Conservation (phyloP, 1,284 basidiomycete genomes). For the Porodaedalea pini region DNA sequence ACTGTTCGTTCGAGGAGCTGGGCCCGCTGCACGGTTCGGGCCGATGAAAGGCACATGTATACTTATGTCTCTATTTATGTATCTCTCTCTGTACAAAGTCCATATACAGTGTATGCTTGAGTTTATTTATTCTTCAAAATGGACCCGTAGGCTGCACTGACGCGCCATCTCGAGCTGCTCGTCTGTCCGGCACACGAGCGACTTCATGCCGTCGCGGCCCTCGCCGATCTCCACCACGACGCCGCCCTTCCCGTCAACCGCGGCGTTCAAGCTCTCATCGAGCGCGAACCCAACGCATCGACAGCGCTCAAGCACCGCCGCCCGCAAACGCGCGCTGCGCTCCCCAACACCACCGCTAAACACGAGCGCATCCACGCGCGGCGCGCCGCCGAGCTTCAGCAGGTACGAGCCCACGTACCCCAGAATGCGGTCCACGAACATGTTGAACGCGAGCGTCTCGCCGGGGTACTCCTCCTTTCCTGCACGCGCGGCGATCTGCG, state of each 20-base stretch:
- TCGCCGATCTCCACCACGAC: slow-evolving; percentile 46
- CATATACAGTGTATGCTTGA: no score
- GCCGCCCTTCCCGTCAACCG: slow-evolving; percentile 31
- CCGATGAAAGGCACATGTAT: no score
- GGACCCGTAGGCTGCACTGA: slow-evolving; percentile 39
- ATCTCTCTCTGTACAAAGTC: no score
- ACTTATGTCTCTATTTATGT: no score
- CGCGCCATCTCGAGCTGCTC: slow-evolving; percentile 69
- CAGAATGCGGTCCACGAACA: slow-evolving; percentile 74
- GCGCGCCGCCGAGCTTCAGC: slow-evolving; percentile 56
- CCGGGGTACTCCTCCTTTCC: slow-evolving; percentile 21
- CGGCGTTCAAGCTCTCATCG: slow-evolving; percentile 39
- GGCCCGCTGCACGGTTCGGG: no score
- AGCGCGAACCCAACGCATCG: slow-evolving; percentile 58
- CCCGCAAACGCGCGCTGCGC: slow-evolving; percentile 56
- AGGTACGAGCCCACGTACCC: slow-evolving; percentile 73
- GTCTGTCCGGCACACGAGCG: slow-evolving; percentile 63
- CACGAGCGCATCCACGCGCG: slow-evolving; percentile 69
- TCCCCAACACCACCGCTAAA: slow-evolving; percentile 89
- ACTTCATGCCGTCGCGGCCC: slow-evolving; percentile 31
- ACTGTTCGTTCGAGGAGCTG: no score
- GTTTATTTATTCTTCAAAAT: slow-evolving; percentile 6
- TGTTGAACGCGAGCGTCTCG: slow-evolving; percentile 61
- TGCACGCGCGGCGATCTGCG: slow-evolving; percentile 47
- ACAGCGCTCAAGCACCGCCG: slow-evolving; percentile 51